These are phyloP conservation scores for Stylosanthes scabra DNA, from an alignment of 331 rosid genomes.

Conservation along the genomic window DNA sequence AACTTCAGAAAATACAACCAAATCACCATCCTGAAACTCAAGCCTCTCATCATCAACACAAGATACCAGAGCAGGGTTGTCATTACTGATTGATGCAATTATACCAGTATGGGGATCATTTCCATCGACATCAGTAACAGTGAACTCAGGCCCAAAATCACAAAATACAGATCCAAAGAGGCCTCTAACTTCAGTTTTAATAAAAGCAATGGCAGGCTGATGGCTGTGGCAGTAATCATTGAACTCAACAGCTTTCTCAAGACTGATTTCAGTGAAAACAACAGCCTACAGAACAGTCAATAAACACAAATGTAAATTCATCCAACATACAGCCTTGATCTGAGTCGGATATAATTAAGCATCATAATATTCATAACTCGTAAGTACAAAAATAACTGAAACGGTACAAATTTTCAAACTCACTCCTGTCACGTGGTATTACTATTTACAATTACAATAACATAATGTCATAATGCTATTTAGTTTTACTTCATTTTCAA, in stretches of 20 bases:
- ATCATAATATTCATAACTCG: not conserved
- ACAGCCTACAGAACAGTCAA: constrained; percentile 70
- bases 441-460: constrained; percentile 7
- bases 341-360: not conserved
- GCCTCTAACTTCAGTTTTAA: constrained; percentile 88
- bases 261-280: constrained; percentile 76
- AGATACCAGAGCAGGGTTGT: constrained; percentile 85
- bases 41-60: constrained; percentile 99
- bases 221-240: constrained; percentile 83
- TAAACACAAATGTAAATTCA: constrained; percentile 8
- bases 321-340: constrained; percentile 20
- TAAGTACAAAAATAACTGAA: not conserved
- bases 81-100: constrained; percentile 96
- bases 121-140: constrained; percentile 88
- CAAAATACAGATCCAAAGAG: constrained; percentile 90
- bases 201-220: constrained; percentile 83
- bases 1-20: constrained; percentile 94
- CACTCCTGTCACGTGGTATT: constrained; percentile 10
- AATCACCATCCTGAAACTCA: constrained; percentile 97
- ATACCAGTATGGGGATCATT: constrained; percentile 95
- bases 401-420: constrained; percentile 9
- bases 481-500: not conserved
- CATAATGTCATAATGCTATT: constrained; percentile 1
- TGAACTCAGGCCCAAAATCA: constrained; percentile 93
- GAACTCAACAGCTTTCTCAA: constrained; percentile 75